These are phyloP conservation scores for Aphanomyces cochlioides DNA, from an alignment of 352 stramenopile genomes.

Conservation along the genomic window DNA sequence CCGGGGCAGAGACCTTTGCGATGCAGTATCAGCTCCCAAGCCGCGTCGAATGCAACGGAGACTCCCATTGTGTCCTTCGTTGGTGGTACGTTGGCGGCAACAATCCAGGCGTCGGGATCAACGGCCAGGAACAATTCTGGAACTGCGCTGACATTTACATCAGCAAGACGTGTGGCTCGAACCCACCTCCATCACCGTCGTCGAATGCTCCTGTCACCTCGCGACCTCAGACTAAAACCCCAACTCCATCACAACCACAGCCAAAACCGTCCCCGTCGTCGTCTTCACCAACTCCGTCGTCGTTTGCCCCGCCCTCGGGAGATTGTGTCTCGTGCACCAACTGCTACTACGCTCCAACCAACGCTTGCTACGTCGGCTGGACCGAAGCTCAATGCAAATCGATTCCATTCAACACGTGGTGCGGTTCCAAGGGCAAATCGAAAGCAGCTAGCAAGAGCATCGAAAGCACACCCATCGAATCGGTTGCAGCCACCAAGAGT, in stretches of 20 bases:
- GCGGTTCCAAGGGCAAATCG: not conserved
- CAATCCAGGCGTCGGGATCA: slow-evolving; percentile 20
- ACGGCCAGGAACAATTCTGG: slow-evolving; percentile 35
- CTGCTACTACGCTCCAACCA: not conserved
- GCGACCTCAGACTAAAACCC: not conserved
- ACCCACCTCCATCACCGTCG: not conserved
- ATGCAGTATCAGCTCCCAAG: slow-evolving; percentile 31
- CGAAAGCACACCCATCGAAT: no score
- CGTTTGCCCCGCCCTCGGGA: not conserved
- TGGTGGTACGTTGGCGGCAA: slow-evolving; percentile 34
- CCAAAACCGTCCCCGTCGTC: not conserved
- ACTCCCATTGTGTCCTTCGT: slow-evolving; percentile 33
- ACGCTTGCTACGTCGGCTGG: slow-evolving; percentile 3
- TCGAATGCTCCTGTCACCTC: not conserved
- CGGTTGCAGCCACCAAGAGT: no score
- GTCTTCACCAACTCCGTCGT: not conserved
- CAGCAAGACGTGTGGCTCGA: slow-evolving; percentile 12
- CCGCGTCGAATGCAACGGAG: slow-evolving; percentile 30
- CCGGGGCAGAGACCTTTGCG: slow-evolving; percentile 23
- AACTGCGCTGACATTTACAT: slow-evolving; percentile 36
- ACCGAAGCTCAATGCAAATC: not conserved
- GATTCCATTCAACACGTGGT: not conserved
- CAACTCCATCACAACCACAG: not conserved
- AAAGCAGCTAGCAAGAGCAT: no score
- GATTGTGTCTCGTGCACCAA: not conserved